A percentile compares a stretch with the other conserved stretches of the same genome.
These are phyloP conservation scores for Spongiforma sp. DNA, from an alignment of 1,284 basidiomycete genomes.

Conservation along the genomic window DNA sequence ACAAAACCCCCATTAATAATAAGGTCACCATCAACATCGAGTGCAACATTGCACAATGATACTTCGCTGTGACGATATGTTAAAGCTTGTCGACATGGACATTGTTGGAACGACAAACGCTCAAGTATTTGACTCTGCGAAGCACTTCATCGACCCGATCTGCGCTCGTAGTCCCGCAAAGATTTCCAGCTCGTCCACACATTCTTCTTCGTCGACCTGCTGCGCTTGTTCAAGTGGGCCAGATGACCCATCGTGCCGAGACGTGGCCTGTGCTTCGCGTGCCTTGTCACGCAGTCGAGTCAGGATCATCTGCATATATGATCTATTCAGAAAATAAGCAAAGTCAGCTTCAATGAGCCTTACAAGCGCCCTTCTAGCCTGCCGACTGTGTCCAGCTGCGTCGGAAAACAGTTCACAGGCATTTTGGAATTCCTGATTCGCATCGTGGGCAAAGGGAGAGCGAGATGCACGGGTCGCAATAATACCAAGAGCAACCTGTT, in stretches of 20 bases:
- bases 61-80: too few relatives aligned
- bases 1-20: too few relatives aligned
- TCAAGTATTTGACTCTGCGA: conserved; percentile 13
- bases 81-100: too few relatives aligned
- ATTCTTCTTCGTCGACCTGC: conserved; percentile 47
- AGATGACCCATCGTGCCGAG: conserved; percentile 40
- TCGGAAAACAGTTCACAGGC: conserved; percentile 64
- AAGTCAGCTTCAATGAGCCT: conserved; percentile 26
- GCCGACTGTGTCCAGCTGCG: conserved; percentile 56
- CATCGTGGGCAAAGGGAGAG: conserved; percentile 60
- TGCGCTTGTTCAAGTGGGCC: conserved; percentile 45
- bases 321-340: neutral
- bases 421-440: conserved; percentile 66
- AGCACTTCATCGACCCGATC: conserved; percentile 50
- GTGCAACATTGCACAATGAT: too few relatives aligned
- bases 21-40: too few relatives aligned
- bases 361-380: conserved; percentile 66
- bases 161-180: conserved; percentile 65
- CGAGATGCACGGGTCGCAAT: conserved; percentile 67
- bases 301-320: conserved; percentile 53
- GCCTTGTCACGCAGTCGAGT: conserved; percentile 62
- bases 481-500: conserved; percentile 68
- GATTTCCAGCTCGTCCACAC: conserved; percentile 66
- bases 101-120: too few relatives aligned
- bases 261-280: conserved; percentile 47